These are phyloP conservation scores for Coemansia sp. DNA, from an alignment of 192 early-diverging fungal species.

Conservation along the genomic window DNA sequence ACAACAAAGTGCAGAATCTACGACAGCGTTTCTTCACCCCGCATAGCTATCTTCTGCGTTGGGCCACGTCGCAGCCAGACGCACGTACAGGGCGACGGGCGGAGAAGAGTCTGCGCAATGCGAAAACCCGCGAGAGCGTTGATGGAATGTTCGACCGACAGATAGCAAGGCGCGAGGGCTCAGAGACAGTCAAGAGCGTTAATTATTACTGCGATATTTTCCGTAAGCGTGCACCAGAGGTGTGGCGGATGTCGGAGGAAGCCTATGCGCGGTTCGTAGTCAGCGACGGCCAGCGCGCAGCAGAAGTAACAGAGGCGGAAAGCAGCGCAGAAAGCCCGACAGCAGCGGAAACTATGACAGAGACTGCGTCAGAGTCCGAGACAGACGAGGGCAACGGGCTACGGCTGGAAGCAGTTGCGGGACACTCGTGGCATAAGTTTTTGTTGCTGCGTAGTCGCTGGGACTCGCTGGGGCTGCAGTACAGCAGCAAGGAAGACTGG, in stretches of 20 bases:
- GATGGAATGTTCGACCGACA: conserved; percentile 35
- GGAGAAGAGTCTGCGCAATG: conserved; percentile 40
- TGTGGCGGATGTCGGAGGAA: conserved; percentile 34
- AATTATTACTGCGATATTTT: conserved; percentile 51
- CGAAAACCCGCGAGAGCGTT: conserved; percentile 46
- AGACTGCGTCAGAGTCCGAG: not conserved
- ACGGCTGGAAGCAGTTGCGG: conserved; percentile 30
- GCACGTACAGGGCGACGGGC: conserved; percentile 22
- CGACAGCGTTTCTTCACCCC: conserved; percentile 51
- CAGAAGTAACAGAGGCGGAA: not conserved
- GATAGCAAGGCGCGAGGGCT: conserved; percentile 6
- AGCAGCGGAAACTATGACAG: not conserved
- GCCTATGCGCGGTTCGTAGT: conserved; percentile 37
- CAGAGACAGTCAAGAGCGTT: conserved; percentile 43
- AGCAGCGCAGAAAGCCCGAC: not conserved
- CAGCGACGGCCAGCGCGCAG: conserved; percentile 6
- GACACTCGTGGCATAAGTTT: conserved; percentile 53
- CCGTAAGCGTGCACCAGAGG: conserved; percentile 24
- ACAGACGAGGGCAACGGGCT: conserved; percentile 10
- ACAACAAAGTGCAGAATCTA: conserved; percentile 52
- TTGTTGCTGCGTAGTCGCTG: conserved; percentile 37
- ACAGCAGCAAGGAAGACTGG: conserved; percentile 42
- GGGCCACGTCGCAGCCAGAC: conserved; percentile 34
- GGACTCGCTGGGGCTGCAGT: conserved; percentile 40
- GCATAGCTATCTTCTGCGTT: conserved; percentile 46